Base-by-base conservation (phyloP, 2,329 filamentous ascomycete genomes). In the Geosmithia morbida region DNA sequence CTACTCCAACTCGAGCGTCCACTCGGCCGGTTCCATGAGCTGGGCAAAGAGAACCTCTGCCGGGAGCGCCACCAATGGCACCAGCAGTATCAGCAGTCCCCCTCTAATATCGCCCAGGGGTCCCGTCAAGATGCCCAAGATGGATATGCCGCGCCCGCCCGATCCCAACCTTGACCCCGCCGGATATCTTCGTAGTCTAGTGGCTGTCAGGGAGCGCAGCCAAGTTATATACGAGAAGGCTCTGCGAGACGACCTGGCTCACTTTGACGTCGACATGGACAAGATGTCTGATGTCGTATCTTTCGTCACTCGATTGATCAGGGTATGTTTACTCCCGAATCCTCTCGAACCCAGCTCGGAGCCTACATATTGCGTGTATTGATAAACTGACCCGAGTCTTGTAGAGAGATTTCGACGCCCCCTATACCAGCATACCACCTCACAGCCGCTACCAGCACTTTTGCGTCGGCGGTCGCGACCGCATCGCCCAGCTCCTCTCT, bases 221-320 rank as follows among this genome's bases (percentile, higher is more conserved):
- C 77, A 69, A 56, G 68, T 90, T 53, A 72, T 95, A 46, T 74
- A 86, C 51, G 77, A 85, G 52, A 89, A 85, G 68, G 87, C 88
- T 10, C 72, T 85, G 57, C 74, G 72, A 53, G 87, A 94, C 59
- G 73, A 85, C 55, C 74, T 95, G 51, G 78, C 77, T 55, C 89
- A 96, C 62, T 96, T 96, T 57, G 83, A 86, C 53, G 87, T 95
- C 44, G 89, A 96, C 63, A 79, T 89, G 73, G 66, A 65, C 65
- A 94, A 90, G 65, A 90, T 95, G 61, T 66, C 73, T 43, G 85
- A 90, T 53, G 90, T 90, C 1, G 87, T 89, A 14, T 76, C 76
- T 43, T 95, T 94, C 61, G 85, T 95, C 10, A 82, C 90, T n/a
- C 82, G 85, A 41, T 90, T 96, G 53, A 94, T 96, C 70, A 95